These are phyloP conservation scores for Pichia cactophila DNA, from an alignment of 1,139 yeast genomes.

Conservation along the genomic window DNA sequence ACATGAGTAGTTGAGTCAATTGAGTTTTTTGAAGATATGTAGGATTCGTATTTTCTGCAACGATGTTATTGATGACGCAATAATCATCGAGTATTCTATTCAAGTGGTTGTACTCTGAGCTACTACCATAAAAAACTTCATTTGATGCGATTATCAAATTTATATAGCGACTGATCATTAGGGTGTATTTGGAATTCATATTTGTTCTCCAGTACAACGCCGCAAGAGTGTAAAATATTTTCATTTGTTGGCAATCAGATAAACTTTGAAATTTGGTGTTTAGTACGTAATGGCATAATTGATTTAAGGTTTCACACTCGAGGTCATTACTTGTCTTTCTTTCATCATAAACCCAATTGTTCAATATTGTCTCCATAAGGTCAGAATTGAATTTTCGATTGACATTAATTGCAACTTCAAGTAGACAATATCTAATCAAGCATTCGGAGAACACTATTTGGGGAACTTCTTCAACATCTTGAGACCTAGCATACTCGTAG, in stretches of 20 bases:
- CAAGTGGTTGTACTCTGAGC: constrained; percentile 13
- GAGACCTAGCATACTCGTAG: constrained; percentile 53
- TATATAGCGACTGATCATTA: constrained; percentile 47
- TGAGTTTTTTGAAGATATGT: constrained; percentile 20
- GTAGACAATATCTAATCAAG: constrained; percentile 53
- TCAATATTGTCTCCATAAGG: constrained; percentile 36
- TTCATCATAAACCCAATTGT: constrained; percentile 21
- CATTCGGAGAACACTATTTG: constrained; percentile 74
- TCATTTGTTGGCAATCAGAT: constrained; percentile 45
- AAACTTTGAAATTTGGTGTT: constrained; percentile 35
- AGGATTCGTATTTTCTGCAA: neutral
- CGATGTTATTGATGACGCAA: constrained; percentile 17
- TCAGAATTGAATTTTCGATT: constrained; percentile 43
- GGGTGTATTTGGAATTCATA: constrained; percentile 59
- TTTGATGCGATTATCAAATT: constrained; percentile 16
- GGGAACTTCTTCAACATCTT: constrained; percentile 73
- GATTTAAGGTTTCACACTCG: constrained; percentile 12
- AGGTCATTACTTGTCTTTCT: constrained; percentile 10
- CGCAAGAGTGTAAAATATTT: constrained; percentile 61
- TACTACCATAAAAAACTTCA: constrained; percentile 7
- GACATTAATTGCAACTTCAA: constrained; percentile 48
- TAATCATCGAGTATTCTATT: constrained; percentile 16
- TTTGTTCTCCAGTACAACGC: constrained; percentile 56
- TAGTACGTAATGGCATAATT: constrained; percentile 25
- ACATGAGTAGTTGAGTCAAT: constrained; percentile 17